Base-by-base conservation (phyloP, 805 yeast species). In the Myxozyma sirexii region DNA sequence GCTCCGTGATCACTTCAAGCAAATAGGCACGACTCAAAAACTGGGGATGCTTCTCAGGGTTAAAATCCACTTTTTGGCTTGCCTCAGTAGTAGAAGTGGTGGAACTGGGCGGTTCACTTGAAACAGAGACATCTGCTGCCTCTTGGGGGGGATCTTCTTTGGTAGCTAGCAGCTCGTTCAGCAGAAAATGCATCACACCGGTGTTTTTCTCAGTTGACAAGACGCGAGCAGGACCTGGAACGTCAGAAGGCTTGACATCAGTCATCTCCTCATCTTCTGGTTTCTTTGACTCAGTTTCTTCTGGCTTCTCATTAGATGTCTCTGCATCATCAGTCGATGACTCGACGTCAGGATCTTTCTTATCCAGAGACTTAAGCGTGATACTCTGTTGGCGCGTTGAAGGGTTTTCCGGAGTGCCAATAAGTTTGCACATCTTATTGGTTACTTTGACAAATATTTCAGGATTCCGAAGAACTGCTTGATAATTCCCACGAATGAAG, bases 1-100 rank as follows among this genome's bases (percentile, higher is more conserved):
- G 74, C 66, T 92, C 97, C 0, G 85, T 80, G 41, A 91, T 72
- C 0, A 83, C 74, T 65, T 85, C 88, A 41, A 92, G 74, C 48
- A 92, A 72, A 71, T 86, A 91, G 45, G 86, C 80, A 59, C 84
- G 83, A 67, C 88, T 86, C 0, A 85, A 79, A 72, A 86, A 88
- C 31, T 81, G 78, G 6, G 78, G 75, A 69, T 87, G 88, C 57
- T 59, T 70, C 29, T 57, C 54, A 5, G 68, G 57, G 29, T 57
- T 63, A 51, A 69, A 69, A 19, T 65, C 68, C 15, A 19, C 38
- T 23, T 41, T 38, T 23, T 26, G 43, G n/a, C 7, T 24, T 17
- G 21, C 15, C 7, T 43, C 56, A 12, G 39, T 17, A 2, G 39
- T 12, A 3, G 41, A 12, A 23, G n/a, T 19, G 12, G 51, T 5